Conservation (phyloP, 192 early-diverging fungal species). For the Gryganskiella cystojenkinii region DNA sequence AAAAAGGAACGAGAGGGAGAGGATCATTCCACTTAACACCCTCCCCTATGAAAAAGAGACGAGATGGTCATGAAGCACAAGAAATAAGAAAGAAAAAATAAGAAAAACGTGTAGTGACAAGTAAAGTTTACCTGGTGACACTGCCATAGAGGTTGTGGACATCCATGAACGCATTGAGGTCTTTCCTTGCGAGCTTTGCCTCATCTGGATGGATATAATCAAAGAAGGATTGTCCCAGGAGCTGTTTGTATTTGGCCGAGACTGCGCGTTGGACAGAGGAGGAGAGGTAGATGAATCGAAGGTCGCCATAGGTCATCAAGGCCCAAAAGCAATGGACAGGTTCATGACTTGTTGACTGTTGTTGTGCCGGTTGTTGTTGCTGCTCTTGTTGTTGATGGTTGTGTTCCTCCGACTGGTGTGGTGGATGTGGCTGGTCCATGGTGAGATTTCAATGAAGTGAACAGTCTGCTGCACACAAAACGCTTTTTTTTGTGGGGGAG, state of each 20-base stretch:
- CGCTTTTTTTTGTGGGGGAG: too few species aligned
- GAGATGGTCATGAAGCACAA: not conserved
- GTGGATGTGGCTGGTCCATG: constrained; percentile 13
- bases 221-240: constrained; percentile 56
- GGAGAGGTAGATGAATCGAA: constrained; percentile 57
- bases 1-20: not conserved
- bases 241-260: constrained; percentile 44
- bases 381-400: not conserved
- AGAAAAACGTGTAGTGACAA: constrained; percentile 19
- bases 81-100: not conserved
- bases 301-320: constrained; percentile 53
- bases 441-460: too few species aligned
- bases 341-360: constrained; percentile 1
- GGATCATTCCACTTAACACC: not conserved
- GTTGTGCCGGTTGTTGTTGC: constrained; percentile 11
- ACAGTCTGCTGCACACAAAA: too few species aligned
- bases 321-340: constrained; percentile 54
- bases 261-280: constrained; percentile 49
- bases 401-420: not conserved
- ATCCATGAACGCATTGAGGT: constrained; percentile 55
- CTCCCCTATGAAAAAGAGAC: not conserved
- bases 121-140: constrained; percentile 50
- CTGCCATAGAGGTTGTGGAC: constrained; percentile 53
- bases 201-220: constrained; percentile 60
- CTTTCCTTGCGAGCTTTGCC: constrained; percentile 50